These are phyloP conservation scores for Pigoraptor vietnamica DNA, from an alignment of 78 protist genomes.

Conservation along the genomic window DNA sequence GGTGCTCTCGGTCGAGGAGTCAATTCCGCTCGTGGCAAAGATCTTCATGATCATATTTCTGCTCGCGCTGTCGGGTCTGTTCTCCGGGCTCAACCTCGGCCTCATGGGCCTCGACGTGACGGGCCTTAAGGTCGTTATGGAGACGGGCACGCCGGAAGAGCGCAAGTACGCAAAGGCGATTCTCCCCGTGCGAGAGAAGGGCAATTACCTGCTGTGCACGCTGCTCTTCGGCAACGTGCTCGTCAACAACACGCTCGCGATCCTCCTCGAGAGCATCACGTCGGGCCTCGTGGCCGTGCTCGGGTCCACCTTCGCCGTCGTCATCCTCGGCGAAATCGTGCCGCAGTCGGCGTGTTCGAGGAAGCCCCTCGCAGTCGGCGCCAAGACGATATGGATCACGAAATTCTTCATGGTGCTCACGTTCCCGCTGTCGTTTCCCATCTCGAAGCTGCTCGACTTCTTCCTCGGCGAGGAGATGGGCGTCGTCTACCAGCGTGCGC, in stretches of 20 bases:
- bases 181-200: constrained; percentile 72
- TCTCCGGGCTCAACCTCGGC: constrained; percentile 86
- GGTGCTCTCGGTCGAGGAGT: background rate
- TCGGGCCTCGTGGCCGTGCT: constrained; percentile 65
- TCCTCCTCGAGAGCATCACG: constrained; percentile 65
- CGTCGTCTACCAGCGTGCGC: constrained; percentile 55
- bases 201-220: constrained; percentile 90
- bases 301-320: constrained; percentile 59
- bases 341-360: constrained; percentile 80
- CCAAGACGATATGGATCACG: constrained; percentile 47
- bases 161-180: constrained; percentile 59
- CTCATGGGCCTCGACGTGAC: constrained; percentile 63
- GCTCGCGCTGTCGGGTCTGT: constrained; percentile 60
- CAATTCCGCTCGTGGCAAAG: background rate
- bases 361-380: constrained; percentile 69
- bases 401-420: constrained; percentile 44
- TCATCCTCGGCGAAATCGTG: constrained; percentile 84
- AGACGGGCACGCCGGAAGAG: constrained; percentile 43
- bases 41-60: constrained; percentile 34
- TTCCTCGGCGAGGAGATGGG: constrained; percentile 80
- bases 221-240: constrained; percentile 87
- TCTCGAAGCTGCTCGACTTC: constrained; percentile 61
- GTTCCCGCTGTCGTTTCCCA: constrained; percentile 67
- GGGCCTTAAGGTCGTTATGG: constrained; percentile 61
- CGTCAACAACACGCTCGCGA: constrained; percentile 76